Percentiles rank a stretch among this genome's conserved stretches.
These are phyloP conservation scores for Rhodotorula kratochvilovae DNA, from an alignment of 768 basidiomycete species.

Conservation along the genomic window DNA sequence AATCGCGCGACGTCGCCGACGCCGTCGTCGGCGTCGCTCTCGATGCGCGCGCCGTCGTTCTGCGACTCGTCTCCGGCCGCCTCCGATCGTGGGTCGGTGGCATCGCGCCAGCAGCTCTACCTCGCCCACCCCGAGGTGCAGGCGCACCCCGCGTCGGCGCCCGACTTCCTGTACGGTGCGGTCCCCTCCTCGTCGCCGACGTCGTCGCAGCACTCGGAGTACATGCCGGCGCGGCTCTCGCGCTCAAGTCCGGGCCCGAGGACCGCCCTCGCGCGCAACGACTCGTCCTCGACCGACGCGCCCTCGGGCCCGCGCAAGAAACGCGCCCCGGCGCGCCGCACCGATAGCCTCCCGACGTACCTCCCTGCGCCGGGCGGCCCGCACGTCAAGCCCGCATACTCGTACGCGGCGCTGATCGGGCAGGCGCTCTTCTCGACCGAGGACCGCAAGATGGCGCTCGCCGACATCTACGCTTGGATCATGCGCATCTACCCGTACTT, in stretches of 20 bases:
- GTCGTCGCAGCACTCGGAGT: conserved; percentile 29
- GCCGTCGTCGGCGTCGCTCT: conserved; percentile 18
- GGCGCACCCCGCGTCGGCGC: conserved; percentile 27
- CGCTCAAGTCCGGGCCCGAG: conserved; percentile 32
- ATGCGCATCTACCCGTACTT: conserved; percentile 89
- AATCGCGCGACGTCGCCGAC: conserved; percentile 24
- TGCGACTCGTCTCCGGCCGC: conserved; percentile 36
- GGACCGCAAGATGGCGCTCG: conserved; percentile 76
- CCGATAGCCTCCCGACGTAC: background rate
- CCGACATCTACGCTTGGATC: conserved; percentile 96
- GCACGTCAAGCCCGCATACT: conserved; percentile 63
- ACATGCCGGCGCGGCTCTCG: conserved; percentile 11
- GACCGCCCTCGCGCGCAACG: background rate
- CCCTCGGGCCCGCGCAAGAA: background rate
- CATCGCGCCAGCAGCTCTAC: background rate
- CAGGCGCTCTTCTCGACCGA: conserved; percentile 84
- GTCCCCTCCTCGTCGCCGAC: conserved; percentile 27
- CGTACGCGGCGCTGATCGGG: conserved; percentile 92
- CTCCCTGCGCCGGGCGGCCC: conserved; percentile 6
- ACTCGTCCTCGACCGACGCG: background rate
- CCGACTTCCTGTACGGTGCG: conserved; percentile 32
- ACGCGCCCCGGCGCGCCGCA: background rate
- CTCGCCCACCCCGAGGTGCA: background rate
- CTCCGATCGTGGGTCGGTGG: conserved; percentile 17
- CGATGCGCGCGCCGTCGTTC: conserved; percentile 35